phyloP scores from a whole-genome alignment of 2,329 filamentous ascomycete species.

The Penicillium sp. region DNA sequence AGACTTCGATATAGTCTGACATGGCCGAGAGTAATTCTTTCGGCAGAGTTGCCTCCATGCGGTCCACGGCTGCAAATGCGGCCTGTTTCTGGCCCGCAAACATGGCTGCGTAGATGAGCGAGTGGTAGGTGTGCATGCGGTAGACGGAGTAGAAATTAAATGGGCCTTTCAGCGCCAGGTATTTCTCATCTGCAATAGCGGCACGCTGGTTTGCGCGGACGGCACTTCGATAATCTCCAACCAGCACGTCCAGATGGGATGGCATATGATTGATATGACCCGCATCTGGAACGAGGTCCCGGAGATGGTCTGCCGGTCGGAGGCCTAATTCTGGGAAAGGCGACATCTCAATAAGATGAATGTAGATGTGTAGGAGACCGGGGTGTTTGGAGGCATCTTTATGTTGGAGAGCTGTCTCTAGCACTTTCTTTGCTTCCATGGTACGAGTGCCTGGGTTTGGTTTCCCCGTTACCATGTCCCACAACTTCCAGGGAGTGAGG shows the following conservation, averaged over 20 bases:
- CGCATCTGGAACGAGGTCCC: slow-evolving; percentile 64
- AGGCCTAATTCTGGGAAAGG: slow-evolving; percentile 61
- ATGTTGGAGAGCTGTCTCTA: slow-evolving; percentile 57
- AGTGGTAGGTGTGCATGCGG: slow-evolving; percentile 71
- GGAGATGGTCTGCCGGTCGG: slow-evolving; percentile 58
- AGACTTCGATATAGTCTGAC: slow-evolving; percentile 76
- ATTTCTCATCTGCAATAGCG: slow-evolving; percentile 66
- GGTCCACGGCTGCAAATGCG: slow-evolving; percentile 58
- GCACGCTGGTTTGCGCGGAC: slow-evolving; percentile 66
- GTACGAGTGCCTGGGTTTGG: slow-evolving; percentile 56
- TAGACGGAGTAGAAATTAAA: slow-evolving; percentile 75
- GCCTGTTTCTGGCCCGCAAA: slow-evolving; percentile 64
- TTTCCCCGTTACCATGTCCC: slow-evolving; percentile 58
- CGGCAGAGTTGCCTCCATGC: slow-evolving; percentile 61
- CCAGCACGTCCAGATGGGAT: slow-evolving; percentile 69
- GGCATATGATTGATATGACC: slow-evolving; percentile 77
- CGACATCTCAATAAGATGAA: slow-evolving; percentile 78
- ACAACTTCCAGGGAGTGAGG: slow-evolving; percentile 62
- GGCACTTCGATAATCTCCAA: slow-evolving; percentile 66
- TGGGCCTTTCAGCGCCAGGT: slow-evolving; percentile 56
- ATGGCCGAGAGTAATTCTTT: slow-evolving; percentile 68
- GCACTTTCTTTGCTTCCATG: slow-evolving; percentile 55
- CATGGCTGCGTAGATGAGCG: slow-evolving; percentile 74
- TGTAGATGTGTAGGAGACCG: slow-evolving; percentile 70
- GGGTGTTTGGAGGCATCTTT: slow-evolving; percentile 57